phyloP scores from a whole-genome alignment of 179 eudicot genomes.

The Vitellaria paradoxa region DNA sequence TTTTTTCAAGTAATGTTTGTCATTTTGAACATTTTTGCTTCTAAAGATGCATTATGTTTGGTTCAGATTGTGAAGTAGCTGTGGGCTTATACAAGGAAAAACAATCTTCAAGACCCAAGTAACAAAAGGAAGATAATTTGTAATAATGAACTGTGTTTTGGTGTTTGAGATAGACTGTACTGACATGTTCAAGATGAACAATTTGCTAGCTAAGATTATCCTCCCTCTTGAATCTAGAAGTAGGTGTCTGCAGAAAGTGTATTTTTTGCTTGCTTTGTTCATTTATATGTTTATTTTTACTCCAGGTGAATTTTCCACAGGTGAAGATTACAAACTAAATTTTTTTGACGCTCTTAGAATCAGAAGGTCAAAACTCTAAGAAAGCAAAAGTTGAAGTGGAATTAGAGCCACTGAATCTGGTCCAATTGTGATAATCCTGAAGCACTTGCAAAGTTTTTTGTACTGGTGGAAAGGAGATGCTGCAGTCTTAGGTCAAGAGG shows the following conservation, averaged over 20 bases:
- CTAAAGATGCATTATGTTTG: slow-evolving; percentile 13
- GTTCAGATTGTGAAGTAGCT: slow-evolving; percentile 90
- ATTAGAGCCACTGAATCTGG: slow-evolving; percentile 43
- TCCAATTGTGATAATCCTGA: slow-evolving; percentile 67
- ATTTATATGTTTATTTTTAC: background rate
- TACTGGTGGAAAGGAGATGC: slow-evolving; percentile 70
- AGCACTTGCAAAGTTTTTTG: slow-evolving; percentile 72
- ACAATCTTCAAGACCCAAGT: slow-evolving; percentile 93
- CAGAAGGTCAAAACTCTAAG: slow-evolving; percentile 51
- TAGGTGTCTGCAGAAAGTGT: slow-evolving; percentile 23
- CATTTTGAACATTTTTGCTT: background rate
- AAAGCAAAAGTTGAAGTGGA: slow-evolving; percentile 56
- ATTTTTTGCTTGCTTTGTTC: background rate
- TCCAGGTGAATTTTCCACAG: too few species aligned
- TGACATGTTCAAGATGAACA: slow-evolving; percentile 97
- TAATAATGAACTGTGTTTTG: slow-evolving; percentile 79
- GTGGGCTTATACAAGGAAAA: slow-evolving; percentile 90
- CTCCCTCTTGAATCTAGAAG: slow-evolving; percentile 71
- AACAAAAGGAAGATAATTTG: slow-evolving; percentile 95
- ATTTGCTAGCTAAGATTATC: slow-evolving; percentile 82
- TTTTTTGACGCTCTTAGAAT: slow-evolving; percentile 48
- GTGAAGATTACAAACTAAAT: background rate
- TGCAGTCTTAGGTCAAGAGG: slow-evolving; percentile 65
- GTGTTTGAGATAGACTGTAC: slow-evolving; percentile 88
- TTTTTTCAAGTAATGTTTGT: background rate